Evolutionary conservation across 129 eudicot genomes (phyloP), one percentile per base, ranked within the genome.

Genomic region (Flaveria sonorensis): DNA sequence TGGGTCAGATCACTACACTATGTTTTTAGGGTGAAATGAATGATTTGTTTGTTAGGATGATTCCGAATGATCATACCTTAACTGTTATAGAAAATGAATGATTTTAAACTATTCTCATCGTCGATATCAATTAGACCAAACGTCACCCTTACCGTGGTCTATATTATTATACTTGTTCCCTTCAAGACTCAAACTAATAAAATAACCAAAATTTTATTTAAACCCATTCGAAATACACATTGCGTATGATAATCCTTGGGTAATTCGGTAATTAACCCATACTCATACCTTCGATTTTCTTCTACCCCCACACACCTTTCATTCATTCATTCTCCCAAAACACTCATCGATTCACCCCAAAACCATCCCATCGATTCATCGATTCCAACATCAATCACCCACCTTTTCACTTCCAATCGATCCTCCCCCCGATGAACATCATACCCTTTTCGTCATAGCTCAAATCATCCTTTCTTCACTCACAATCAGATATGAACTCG

Each of bases 361-460:
- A 30, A 30, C 4, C 3, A 75, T 75, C 66, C 79, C 16, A 50
- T 50, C 64, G 67, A 36, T 72, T 39, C 16, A 26, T 50, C 64
- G 67, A 36, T 73, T 39, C 72, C 9, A 65, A 15, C 72, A 32
- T 30, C 13, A 10, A 12, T 30, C 30, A 39, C 45, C 30, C 40
- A 0, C 74, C 32, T 15, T 67, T 12, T 12, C 81, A 24, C 50
- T 77, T 69, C 59, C 42, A 78, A 78, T 78, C 81, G 15, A 78
- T 78, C 69, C 40, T 36, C 7, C 40, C 40, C 7, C 1, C 40
- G 8, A 36, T 36, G 40, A 36, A 36, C 40, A 5, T 36, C 40
- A 36, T 36, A 36, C 40, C 40, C 70, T 45, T 43, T 24, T 14
- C 74, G 42, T 77, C n/a, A 24, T 18, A 55, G 60, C 68, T 68